Conservation (phyloP, 345 rosid species). For the Punica granatum region DNA sequence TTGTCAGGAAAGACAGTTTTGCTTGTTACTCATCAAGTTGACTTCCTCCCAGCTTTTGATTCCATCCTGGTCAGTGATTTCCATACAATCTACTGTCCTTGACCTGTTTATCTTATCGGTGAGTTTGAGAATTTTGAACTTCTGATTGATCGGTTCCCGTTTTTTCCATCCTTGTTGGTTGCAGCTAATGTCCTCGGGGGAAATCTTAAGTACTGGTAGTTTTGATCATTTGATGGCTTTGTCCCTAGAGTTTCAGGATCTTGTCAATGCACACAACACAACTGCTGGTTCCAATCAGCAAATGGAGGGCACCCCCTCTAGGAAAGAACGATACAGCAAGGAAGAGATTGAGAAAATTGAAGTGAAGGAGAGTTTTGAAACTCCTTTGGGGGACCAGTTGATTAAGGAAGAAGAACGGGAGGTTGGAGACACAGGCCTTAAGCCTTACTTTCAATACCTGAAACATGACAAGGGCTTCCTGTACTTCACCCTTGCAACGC, state of each 20-base stretch:
- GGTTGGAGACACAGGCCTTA: slow-evolving; percentile 40
- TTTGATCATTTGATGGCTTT: slow-evolving; percentile 34
- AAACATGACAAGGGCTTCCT: slow-evolving; percentile 27
- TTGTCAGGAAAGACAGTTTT: slow-evolving; percentile 39
- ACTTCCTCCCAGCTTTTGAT: slow-evolving; percentile 43
- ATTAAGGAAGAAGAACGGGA: slow-evolving; percentile 50
- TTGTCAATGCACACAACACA: slow-evolving; percentile 38
- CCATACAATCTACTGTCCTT: background rate
- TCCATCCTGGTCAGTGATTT: slow-evolving; percentile 31
- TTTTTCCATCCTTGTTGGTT: background rate
- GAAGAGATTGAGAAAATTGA: slow-evolving; percentile 23
- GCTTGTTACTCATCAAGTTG: slow-evolving; percentile 53
- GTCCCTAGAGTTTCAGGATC: slow-evolving; percentile 36
- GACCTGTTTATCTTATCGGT: background rate
- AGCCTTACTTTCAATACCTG: slow-evolving; percentile 40
- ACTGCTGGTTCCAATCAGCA: slow-evolving; percentile 17
- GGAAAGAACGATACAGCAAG: slow-evolving; percentile 7
- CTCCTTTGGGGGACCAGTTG: slow-evolving; percentile 29
- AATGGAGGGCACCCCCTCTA: background rate
- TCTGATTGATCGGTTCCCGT: background rate
- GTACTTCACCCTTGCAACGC: slow-evolving; percentile 15
- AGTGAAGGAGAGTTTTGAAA: slow-evolving; percentile 7
- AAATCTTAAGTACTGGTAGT: slow-evolving; percentile 27
- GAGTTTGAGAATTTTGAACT: background rate
- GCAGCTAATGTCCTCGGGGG: slow-evolving; percentile 44